Evolutionary conservation across 257 asterid species (phyloP), one percentile per base, ranked within the genome.

Genomic region (Cruciata laevipes): DNA sequence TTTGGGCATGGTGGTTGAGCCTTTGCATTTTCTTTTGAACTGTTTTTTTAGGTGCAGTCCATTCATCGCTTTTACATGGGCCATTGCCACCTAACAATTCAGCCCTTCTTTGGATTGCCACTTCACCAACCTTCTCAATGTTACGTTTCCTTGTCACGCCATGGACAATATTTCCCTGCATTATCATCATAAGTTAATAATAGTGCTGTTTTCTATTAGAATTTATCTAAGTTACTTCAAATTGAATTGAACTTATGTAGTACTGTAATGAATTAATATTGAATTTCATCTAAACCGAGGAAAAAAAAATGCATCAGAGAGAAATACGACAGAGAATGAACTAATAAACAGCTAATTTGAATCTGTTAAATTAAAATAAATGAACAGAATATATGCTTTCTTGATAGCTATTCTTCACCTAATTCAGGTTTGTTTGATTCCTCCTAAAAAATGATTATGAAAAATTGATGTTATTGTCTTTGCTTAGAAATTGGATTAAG

Each of bases 91-190:
- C 59, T 14, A 32, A 20, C 16, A 25, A 14, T 63, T 58, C 18
- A 2, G 74, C 35, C 65, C n/a, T 58, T 59, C 24, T 74, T 42
- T 62, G 17, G 20, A 33, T 38, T 14, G 61, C 17, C 57, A 23
- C 24, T 47, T 47, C 55, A 32, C 60, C 74, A 18, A 4, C 56
- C 21, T 49, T 61, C 40, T 76, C 81, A 16, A 58, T 23, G 33
- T 77, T 56, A 42, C 77, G 72, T 70, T 78, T 79, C 76, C 71
- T 75, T 66, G 78, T 32, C 27, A n/a, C 64, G 7, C 1, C 35
- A 12, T 11, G 17, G 6, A 42, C 51, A 11, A 42, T 42, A 3
- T 18, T 33, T 3, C 63, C 72, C 76, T n/a, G n/a, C n/a, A n/a
- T n/a, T n/a, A n/a, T n/a, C n/a, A n/a, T n/a, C n/a, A n/a, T n/a